Percentiles rank a stretch among this genome's conserved stretches.
Evolutionary conservation across 345 rosid species (phyloP).

Genomic region (Noccaea caerulescens): DNA sequence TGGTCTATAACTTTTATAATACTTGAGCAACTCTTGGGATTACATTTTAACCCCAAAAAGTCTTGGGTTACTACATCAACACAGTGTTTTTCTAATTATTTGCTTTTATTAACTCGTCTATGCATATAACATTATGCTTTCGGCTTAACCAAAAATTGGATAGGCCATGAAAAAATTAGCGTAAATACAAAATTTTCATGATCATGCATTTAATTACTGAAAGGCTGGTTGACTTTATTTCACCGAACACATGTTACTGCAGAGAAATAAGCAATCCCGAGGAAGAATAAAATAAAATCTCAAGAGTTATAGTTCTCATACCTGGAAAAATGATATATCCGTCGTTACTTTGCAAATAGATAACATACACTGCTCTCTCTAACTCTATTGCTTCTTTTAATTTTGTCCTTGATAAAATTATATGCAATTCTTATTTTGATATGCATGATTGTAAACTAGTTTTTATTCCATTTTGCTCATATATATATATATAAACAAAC

Average conservation of each 20-base stretch:
- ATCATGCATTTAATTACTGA: constrained; percentile 23
- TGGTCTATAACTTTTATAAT: constrained; percentile 7
- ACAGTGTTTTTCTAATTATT: not conserved
- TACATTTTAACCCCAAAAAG: not conserved
- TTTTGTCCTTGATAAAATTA: not conserved
- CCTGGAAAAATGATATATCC: not conserved
- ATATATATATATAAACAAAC: constrained; percentile 20
- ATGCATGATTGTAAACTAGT: constrained; percentile 12
- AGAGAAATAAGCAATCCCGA: constrained; percentile 40
- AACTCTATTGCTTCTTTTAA: not conserved
- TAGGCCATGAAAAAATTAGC: not conserved
- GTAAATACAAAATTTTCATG: not conserved
- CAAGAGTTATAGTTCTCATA: not conserved
- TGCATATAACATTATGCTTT: constrained; percentile 4
- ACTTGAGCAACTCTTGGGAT: constrained; percentile 3
- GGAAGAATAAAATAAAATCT: constrained; percentile 20
- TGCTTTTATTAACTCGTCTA: not conserved
- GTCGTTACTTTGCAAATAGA: not conserved
- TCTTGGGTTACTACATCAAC: not conserved
- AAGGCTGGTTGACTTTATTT: constrained; percentile 15
- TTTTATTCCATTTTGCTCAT: constrained; percentile 8
- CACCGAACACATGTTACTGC: constrained; percentile 36
- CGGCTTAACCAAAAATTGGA: constrained; percentile 1
- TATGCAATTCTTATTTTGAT: not conserved
- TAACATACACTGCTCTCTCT: not conserved